Evolutionary conservation across 1,284 basidiomycete genomes (phyloP).

Genomic region (Cutaneotrichosporon dermatis): DNA sequence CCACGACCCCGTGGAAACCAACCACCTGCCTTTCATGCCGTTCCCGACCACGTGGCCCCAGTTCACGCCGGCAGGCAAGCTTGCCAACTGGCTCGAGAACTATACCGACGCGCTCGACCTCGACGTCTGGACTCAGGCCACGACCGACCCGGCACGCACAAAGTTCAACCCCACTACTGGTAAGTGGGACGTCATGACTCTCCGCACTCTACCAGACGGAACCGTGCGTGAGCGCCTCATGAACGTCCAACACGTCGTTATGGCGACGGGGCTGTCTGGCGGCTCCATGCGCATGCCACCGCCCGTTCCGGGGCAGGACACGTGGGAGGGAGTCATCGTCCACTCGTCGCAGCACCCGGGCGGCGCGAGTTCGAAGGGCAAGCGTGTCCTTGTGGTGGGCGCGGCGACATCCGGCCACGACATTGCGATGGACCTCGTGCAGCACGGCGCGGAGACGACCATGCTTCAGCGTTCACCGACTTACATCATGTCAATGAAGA

Average conservation of each 20-base stretch:
- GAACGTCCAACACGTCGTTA: constrained; percentile 52
- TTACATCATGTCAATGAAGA: constrained; percentile 58
- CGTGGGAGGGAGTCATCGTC: constrained; percentile 57
- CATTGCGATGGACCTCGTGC: constrained; percentile 52
- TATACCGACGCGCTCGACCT: constrained; percentile 63
- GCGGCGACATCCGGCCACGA: constrained; percentile 57
- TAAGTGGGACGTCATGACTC: constrained; percentile 57
- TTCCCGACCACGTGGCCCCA: constrained; percentile 36
- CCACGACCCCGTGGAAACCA: constrained; percentile 58
- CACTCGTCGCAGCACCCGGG: constrained; percentile 60
- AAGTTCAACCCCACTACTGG: constrained; percentile 52
- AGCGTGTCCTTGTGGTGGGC: constrained; percentile 61
- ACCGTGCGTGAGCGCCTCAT: constrained; percentile 50
- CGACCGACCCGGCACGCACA: constrained; percentile 48
- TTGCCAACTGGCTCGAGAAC: constrained; percentile 64
- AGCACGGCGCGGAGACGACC: constrained; percentile 56
- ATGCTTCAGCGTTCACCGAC: constrained; percentile 63
- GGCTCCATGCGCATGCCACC: constrained; percentile 55
- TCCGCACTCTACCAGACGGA: constrained; percentile 47
- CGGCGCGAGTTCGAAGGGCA: constrained; percentile 55
- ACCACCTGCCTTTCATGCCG: constrained; percentile 32
- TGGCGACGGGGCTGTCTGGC: constrained; percentile 60
- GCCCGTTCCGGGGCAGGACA: constrained; percentile 49
- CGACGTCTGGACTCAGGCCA: constrained; percentile 61
- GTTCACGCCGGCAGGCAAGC: constrained; percentile 49